phyloP scores from a whole-genome alignment of 2,329 filamentous ascomycete genomes.

The Fusarium austroafricanum region DNA sequence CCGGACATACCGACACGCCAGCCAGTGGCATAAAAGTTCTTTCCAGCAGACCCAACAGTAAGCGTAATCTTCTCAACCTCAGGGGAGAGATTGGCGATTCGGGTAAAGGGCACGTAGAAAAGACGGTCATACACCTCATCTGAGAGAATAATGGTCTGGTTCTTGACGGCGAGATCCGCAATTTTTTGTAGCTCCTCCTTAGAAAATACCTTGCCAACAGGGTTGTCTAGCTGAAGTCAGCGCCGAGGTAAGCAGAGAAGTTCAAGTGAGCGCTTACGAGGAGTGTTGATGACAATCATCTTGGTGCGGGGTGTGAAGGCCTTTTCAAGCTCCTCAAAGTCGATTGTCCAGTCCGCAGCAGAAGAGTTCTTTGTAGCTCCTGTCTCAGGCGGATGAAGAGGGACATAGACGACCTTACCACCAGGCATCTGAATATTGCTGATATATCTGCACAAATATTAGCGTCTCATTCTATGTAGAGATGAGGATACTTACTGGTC shows the following conservation, averaged over 20 bases:
- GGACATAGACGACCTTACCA: slow-evolving; percentile 93
- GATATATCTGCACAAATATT: slow-evolving; percentile 66
- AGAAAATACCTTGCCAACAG: slow-evolving; percentile 95
- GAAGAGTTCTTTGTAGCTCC: slow-evolving; percentile 84
- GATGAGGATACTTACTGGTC: slow-evolving; percentile 73
- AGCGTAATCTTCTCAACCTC: slow-evolving; percentile 89
- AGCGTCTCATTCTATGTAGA: background rate
- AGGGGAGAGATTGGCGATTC: slow-evolving; percentile 89
- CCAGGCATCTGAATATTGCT: slow-evolving; percentile 99
- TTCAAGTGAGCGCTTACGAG: slow-evolving; percentile 55
- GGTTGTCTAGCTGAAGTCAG: slow-evolving; percentile 73
- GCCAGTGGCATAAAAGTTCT: slow-evolving; percentile 98
- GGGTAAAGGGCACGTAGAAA: slow-evolving; percentile 94
- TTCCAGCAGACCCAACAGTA: slow-evolving; percentile 94
- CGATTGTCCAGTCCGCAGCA: slow-evolving; percentile 87
- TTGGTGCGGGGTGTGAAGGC: slow-evolving; percentile 89
- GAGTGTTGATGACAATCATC: slow-evolving; percentile 93
- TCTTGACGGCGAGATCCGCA: slow-evolving; percentile 88
- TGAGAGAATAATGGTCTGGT: slow-evolving; percentile 93
- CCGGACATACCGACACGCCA: slow-evolving; percentile 79
- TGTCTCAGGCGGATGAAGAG: slow-evolving; percentile 87
- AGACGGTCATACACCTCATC: slow-evolving; percentile 96
- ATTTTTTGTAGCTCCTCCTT: slow-evolving; percentile 85
- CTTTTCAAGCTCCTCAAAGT: slow-evolving; percentile 83
- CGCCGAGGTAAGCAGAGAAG: background rate